Conservation (phyloP, 2,329 filamentous ascomycete species). For the Helicocarpus griseus region DNA sequence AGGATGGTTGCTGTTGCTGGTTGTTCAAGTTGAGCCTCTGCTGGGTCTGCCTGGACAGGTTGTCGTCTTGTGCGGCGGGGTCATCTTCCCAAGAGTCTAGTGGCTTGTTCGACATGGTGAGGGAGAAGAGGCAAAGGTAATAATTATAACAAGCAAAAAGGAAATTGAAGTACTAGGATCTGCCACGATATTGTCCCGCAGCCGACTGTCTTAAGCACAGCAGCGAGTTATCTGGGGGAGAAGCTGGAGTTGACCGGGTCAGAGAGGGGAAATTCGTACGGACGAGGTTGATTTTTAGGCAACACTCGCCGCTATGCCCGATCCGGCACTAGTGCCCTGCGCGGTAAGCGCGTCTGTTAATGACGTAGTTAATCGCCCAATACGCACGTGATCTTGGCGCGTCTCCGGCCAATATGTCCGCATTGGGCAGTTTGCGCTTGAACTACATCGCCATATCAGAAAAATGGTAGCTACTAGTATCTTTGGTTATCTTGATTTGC, state of each 20-base stretch:
- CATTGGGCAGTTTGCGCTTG: neutral
- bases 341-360: neutral
- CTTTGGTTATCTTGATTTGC: neutral
- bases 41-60: conserved; percentile 66
- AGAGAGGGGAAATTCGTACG: neutral
- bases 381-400: neutral
- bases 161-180: neutral
- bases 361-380: neutral
- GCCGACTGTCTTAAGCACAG: neutral
- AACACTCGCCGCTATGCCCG: neutral
- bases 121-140: conserved; percentile 11
- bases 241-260: neutral
- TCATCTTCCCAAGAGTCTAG: conserved; percentile 95
- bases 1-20: conserved; percentile 44
- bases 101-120: conserved; percentile 59
- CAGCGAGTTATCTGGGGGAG: neutral
- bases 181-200: neutral
- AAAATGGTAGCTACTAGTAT: neutral
- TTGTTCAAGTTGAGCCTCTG: conserved; percentile 66
- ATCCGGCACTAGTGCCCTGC: neutral
- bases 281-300: conserved; percentile 3
- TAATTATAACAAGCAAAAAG: neutral
- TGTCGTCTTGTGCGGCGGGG: conserved; percentile 62
- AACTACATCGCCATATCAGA: neutral
- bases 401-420: neutral